These are phyloP conservation scores for Neonothopanus nambi DNA, from an alignment of 1,284 basidiomycete genomes.

Conservation along the genomic window DNA sequence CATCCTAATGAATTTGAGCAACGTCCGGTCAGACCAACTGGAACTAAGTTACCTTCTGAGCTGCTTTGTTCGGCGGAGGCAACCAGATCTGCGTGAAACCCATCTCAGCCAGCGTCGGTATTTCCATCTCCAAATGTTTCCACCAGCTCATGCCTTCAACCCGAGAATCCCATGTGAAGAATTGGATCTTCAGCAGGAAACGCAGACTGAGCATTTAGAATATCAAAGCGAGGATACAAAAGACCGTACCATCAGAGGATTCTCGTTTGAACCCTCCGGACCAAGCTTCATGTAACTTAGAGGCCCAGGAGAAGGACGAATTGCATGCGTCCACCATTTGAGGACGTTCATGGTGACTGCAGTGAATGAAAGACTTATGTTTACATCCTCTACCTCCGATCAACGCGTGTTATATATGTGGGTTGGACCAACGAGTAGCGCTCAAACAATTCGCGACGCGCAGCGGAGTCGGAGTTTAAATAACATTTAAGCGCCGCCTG, in stretches of 20 bases:
- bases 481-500: conserved; percentile 6
- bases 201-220: neutral
- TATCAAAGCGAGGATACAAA: neutral
- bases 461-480: no score
- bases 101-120: conserved; percentile 68
- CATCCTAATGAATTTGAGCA: conserved; percentile 40
- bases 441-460: no score
- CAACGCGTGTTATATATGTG: neutral
- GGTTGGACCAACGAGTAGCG: no score
- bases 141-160: conserved; percentile 74
- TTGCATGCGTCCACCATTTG: conserved; percentile 7
- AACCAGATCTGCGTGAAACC: conserved; percentile 87
- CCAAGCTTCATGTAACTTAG: conserved; percentile 50
- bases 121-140: conserved; percentile 75
- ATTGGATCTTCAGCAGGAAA: conserved; percentile 59
- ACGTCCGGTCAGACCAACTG: neutral
- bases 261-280: conserved; percentile 44
- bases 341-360: conserved; percentile 15
- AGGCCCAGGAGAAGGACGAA: conserved; percentile 44
- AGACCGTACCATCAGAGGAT: conserved; percentile 72
- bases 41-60: conserved; percentile 42
- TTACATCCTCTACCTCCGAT: no score
- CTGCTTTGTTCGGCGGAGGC: conserved; percentile 78
- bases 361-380: neutral
- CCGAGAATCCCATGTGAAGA: conserved; percentile 78